Evolutionary conservation across 2,329 filamentous ascomycete species (phyloP).

Genomic region (Alternaria burnsii): DNA sequence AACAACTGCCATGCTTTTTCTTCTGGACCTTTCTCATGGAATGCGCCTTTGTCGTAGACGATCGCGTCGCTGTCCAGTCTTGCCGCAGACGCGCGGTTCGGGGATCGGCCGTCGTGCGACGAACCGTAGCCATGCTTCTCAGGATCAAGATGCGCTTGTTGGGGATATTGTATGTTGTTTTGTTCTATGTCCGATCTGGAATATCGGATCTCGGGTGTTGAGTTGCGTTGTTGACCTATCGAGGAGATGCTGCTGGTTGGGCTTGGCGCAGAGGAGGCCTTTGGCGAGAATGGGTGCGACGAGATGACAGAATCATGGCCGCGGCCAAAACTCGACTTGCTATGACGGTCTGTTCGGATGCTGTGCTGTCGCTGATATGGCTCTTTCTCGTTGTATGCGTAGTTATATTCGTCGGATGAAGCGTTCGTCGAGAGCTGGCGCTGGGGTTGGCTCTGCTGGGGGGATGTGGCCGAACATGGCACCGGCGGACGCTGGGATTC

Average conservation of each 20-base stretch:
- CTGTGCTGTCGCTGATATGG: conserved; percentile 25
- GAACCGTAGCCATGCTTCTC: conserved; percentile 41
- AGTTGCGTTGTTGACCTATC: conserved; percentile 25
- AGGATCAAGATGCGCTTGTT: conserved; percentile 43
- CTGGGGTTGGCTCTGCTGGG: conserved; percentile 26
- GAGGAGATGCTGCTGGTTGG: conserved; percentile 46
- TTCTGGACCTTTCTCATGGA: conserved; percentile 51
- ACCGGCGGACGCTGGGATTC: conserved; percentile 43
- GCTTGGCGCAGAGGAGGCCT: conserved; percentile 45
- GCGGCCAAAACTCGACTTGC: conserved; percentile 35
- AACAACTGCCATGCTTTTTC: conserved; percentile 56
- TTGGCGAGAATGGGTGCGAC: conserved; percentile 49
- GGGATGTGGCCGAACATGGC: conserved; percentile 35
- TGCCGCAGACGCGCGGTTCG: conserved; percentile 29
- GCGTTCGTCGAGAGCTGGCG: conserved; percentile 18
- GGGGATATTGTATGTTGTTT: conserved; percentile 29
- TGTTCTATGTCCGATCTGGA: conserved; percentile 14
- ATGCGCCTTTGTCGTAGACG: conserved; percentile 49
- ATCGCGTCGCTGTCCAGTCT: conserved; percentile 32
- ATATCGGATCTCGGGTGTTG: conserved; percentile 27
- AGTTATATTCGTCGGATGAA: conserved; percentile 22
- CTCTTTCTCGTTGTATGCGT: conserved; percentile 40
- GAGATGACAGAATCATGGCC: conserved; percentile 52
- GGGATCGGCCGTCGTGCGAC: conserved; percentile 28
- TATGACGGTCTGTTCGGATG: conserved; percentile 27